Conservation (phyloP, 2,329 filamentous ascomycete species). For the Penicillium sp. region DNA sequence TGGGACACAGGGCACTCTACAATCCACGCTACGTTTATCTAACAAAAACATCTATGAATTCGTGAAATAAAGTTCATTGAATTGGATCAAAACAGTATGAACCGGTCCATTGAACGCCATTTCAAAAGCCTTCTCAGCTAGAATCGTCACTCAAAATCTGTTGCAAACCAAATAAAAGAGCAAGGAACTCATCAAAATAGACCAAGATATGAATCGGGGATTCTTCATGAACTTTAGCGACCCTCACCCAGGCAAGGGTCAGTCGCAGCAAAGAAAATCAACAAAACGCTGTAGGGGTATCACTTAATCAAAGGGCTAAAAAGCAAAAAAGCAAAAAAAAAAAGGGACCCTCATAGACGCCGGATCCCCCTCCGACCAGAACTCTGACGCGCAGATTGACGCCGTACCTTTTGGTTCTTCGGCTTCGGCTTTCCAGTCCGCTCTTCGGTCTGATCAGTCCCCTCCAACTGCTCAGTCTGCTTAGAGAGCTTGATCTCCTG, state of each 20-base stretch:
- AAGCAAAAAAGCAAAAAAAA: background rate
- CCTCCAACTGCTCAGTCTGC: background rate
- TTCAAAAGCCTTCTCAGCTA: too few species aligned
- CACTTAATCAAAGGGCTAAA: background rate
- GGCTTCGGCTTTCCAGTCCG: background rate
- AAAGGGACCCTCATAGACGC: background rate
- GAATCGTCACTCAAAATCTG: too few species aligned
- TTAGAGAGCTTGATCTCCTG: background rate
- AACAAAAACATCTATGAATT: too few species aligned
- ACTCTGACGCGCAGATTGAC: slow-evolving; percentile 1
- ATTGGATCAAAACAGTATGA: too few species aligned
- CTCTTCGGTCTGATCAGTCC: background rate
- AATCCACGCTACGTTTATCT: too few species aligned
- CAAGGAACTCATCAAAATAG: too few species aligned
- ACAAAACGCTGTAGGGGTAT: background rate
- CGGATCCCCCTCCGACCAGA: background rate
- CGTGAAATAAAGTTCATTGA: too few species aligned
- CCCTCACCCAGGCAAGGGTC: background rate
- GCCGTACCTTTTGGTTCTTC: background rate
- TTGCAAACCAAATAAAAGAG: too few species aligned
- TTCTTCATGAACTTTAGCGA: background rate
- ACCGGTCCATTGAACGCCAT: too few species aligned
- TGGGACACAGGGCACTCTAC: too few species aligned
- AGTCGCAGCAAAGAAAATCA: background rate
- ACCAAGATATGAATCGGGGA: too few species aligned